phyloP scores from a whole-genome alignment of 2,329 filamentous ascomycete species.

The Aureobasidium sp. region DNA sequence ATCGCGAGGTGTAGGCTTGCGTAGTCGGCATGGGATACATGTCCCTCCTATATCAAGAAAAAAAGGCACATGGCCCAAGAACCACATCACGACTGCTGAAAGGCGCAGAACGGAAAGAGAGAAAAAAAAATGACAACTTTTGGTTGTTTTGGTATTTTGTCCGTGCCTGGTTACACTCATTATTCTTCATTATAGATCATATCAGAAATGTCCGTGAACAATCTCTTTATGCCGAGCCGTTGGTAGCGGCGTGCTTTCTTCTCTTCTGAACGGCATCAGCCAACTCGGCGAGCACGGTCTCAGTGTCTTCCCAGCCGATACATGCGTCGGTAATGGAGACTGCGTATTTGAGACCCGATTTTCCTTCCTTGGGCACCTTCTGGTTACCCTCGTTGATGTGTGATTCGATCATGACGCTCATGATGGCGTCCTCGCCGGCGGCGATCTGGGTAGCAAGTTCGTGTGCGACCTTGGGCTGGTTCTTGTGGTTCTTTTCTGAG shows the following conservation, averaged over 20 bases:
- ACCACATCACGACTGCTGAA: neutral
- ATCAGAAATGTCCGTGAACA: neutral
- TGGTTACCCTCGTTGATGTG: conserved; percentile 91
- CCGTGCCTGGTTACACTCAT: neutral
- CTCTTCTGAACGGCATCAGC: conserved; percentile 73
- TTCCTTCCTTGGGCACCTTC: conserved; percentile 83
- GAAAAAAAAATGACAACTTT: conserved; percentile 6
- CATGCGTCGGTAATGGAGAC: conserved; percentile 97
- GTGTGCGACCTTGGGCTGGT: conserved; percentile 88
- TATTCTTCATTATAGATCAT: neutral
- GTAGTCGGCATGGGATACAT: too few species aligned
- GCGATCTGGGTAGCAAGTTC: conserved; percentile 76
- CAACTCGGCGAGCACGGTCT: conserved; percentile 65
- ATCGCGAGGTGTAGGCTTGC: neutral
- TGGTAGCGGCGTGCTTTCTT: conserved; percentile 39
- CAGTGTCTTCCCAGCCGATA: conserved; percentile 88
- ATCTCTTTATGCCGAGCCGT: conserved; percentile 7
- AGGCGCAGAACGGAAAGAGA: neutral
- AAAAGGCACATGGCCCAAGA: neutral
- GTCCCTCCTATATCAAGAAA: neutral
- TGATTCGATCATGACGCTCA: conserved; percentile 98
- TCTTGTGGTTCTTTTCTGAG: conserved; percentile 82
- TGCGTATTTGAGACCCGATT: conserved; percentile 77
- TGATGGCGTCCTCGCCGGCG: conserved; percentile 74
- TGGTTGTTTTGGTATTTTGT: neutral